Conservation (phyloP, 1,284 basidiomycete genomes). For the Anthracocystis walkeri region DNA sequence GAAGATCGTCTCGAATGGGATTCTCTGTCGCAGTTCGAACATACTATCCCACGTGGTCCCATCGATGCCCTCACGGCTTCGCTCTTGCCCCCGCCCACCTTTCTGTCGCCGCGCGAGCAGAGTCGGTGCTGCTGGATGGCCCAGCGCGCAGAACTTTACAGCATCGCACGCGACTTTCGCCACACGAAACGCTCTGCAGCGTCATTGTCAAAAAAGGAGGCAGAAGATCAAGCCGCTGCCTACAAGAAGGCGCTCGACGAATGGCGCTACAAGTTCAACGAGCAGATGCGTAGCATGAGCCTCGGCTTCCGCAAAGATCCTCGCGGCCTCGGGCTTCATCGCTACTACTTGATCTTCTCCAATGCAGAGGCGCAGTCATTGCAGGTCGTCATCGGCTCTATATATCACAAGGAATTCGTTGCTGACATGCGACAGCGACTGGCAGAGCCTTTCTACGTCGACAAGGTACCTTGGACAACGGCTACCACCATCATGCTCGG, state of each 20-base stretch:
- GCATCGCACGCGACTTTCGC: slow-evolving; percentile 35
- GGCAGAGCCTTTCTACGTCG: slow-evolving; percentile 29
- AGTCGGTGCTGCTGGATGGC: slow-evolving; percentile 50
- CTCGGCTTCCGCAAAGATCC: slow-evolving; percentile 36
- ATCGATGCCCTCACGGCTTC: slow-evolving; percentile 25
- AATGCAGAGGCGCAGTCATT: slow-evolving; percentile 40
- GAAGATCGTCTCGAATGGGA: slow-evolving; percentile 50
- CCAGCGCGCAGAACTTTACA: slow-evolving; percentile 42
- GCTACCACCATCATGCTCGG: slow-evolving; percentile 34
- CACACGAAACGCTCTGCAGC: slow-evolving; percentile 39
- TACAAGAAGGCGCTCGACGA: slow-evolving; percentile 46
- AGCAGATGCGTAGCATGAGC: slow-evolving; percentile 50
- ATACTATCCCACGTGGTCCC: slow-evolving; percentile 17
- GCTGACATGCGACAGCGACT: slow-evolving; percentile 41
- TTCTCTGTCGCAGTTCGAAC: slow-evolving; percentile 39
- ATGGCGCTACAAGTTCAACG: slow-evolving; percentile 49
- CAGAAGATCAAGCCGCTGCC: slow-evolving; percentile 29
- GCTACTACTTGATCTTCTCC: slow-evolving; percentile 45
- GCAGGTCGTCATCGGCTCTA: slow-evolving; percentile 33
- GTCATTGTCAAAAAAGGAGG: slow-evolving; percentile 34
- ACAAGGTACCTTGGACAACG: slow-evolving; percentile 35
- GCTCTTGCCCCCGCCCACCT: slow-evolving; percentile 30
- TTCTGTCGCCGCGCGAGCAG: slow-evolving; percentile 43
- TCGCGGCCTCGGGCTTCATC: slow-evolving; percentile 42
- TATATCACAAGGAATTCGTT: slow-evolving; percentile 47